A percentile compares a stretch with the other conserved stretches of the same genome.
Evolutionary conservation across 2,329 filamentous ascomycete genomes (phyloP).

Genomic region (Stachybotrys chlorohalonatus): DNA sequence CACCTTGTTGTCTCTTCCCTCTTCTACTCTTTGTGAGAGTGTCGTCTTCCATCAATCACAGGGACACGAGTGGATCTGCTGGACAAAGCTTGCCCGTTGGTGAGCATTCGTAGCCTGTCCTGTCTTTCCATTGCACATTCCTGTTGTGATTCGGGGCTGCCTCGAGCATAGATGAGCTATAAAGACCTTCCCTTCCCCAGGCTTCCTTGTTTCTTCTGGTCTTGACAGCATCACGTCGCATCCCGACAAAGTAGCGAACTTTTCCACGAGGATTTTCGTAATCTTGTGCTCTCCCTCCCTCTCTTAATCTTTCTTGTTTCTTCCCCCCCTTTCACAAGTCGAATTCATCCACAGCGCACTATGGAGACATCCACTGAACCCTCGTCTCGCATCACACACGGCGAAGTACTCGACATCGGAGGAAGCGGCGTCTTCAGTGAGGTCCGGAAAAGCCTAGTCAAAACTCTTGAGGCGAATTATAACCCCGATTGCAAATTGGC

Average conservation of each 20-base stretch:
- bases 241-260: not conserved
- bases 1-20: not conserved
- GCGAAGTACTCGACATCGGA: slow-evolving; percentile 27
- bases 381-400: slow-evolving; percentile 13
- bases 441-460: slow-evolving; percentile 16
- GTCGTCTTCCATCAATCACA: not conserved
- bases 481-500: slow-evolving; percentile 14
- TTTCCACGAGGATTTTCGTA: too few species aligned
- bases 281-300: too few species aligned
- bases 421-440: slow-evolving; percentile 21
- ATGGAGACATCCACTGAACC: not conserved
- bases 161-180: not conserved
- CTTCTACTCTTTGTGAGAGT: not conserved
- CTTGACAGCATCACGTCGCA: not conserved
- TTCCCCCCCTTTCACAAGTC: not conserved
- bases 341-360: not conserved
- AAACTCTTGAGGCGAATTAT: slow-evolving; percentile 14
- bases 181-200: not conserved
- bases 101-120: not conserved
- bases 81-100: not conserved
- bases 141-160: not conserved
- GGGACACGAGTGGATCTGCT: not conserved
- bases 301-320: not conserved
- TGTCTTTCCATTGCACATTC: not conserved
- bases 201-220: not conserved